Evolutionary conservation across 495 filamentous ascomycete genomes (phyloP).

Genomic region (Neurospora discreta): DNA sequence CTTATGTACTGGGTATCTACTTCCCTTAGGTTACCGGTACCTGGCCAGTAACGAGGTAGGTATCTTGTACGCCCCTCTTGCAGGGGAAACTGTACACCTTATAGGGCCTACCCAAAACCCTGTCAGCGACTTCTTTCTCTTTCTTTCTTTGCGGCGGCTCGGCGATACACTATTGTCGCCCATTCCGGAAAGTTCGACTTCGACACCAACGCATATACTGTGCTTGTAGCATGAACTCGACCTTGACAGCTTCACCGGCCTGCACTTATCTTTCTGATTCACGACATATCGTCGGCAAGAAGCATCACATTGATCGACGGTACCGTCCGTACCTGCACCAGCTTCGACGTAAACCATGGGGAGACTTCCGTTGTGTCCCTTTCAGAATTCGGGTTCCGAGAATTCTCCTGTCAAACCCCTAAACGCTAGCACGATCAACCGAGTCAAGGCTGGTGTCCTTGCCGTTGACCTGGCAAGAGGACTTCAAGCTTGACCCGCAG

Average conservation of each 20-base stretch:
- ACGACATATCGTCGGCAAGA: not conserved
- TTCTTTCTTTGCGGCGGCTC: not conserved
- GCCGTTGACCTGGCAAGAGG: not conserved
- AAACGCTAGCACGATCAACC: not conserved
- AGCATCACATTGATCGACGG: not conserved
- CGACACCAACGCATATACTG: not conserved
- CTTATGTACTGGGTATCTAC: not conserved
- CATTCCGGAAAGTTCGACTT: not conserved
- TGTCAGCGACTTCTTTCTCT: not conserved
- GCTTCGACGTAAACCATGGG: not conserved
- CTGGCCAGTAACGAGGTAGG: not conserved
- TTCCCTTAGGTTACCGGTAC: not conserved
- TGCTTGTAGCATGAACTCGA: not conserved
- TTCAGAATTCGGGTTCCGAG: not conserved
- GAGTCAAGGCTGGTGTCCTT: not conserved
- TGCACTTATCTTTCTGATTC: not conserved
- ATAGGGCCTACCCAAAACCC: not conserved
- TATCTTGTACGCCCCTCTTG: not conserved
- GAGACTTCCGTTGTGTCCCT: not conserved
- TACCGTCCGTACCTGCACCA: not conserved
- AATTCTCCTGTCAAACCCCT: not conserved
- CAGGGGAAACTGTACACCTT: not conserved
- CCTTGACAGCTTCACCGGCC: not conserved
- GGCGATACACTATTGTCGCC: not conserved
- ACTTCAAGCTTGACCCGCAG: not conserved